These are phyloP conservation scores for Salvia miltiorrhiza DNA, from an alignment of 257 asterid species.

Conservation along the genomic window DNA sequence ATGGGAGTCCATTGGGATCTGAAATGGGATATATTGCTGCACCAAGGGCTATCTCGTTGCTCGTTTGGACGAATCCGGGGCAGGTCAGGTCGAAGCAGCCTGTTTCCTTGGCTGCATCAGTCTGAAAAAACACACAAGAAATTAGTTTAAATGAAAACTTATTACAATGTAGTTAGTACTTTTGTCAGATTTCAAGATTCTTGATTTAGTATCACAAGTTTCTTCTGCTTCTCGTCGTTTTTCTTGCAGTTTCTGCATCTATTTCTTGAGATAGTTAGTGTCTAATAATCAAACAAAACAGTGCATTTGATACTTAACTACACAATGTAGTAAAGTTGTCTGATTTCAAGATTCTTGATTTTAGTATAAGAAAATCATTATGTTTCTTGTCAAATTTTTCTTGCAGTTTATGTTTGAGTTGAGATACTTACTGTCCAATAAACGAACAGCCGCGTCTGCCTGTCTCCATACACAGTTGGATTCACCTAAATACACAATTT, in stretches of 20 bases:
- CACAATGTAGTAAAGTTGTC: not conserved
- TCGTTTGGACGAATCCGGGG: conserved; percentile 72
- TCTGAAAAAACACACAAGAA: conserved; percentile 24
- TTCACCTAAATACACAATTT: conserved; percentile 45
- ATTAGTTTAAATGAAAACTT: not conserved
- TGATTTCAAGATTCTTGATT: not conserved
- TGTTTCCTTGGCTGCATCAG: conserved; percentile 45
- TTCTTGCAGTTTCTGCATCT: not conserved
- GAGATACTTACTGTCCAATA: conserved; percentile 73
- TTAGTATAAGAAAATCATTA: not conserved
- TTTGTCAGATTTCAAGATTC: not conserved
- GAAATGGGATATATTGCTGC: conserved; percentile 66
- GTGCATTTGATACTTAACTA: not conserved
- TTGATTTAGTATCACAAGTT: not conserved
- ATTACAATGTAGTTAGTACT: not conserved
- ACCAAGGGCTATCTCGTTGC: conserved; percentile 60
- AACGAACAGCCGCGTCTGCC: conserved; percentile 53
- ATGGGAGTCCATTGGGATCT: conserved; percentile 44
- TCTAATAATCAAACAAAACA: not conserved
- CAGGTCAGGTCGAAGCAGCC: conserved; percentile 72
- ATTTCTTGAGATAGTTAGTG: not conserved
- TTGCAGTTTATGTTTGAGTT: not conserved
- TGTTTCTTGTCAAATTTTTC: not conserved
- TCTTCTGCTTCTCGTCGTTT: not conserved
- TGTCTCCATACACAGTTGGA: conserved; percentile 66